Evolutionary conservation across 2,329 filamentous ascomycete species (phyloP), one percentile per base, ranked within the genome.

Genomic region (Paraphaeosphaeria minitans): DNA sequence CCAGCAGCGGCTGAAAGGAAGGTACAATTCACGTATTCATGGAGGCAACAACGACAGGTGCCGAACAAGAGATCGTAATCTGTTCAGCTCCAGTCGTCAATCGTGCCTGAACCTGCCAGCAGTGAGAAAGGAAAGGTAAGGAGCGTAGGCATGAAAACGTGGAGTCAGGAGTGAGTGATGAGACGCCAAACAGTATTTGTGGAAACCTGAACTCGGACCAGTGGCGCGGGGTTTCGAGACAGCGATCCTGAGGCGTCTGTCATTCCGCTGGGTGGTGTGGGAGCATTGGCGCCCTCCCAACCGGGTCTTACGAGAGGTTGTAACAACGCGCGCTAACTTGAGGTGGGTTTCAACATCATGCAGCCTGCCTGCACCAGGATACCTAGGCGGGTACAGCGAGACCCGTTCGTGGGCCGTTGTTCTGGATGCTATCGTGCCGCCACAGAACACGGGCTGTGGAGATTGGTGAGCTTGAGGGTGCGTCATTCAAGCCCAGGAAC

Each of bases 131-230:
- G 54, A 69, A 69, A 58, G 63, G 66, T 70, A 75, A 73, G 70
- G 72, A 77, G 68, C 69, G 71, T 74, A 57, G 66, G 69, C 72
- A 74, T 74, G 67, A 72, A 66, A 68, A 70, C 70, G 66, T 69
- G 67, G 63, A 64, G 69, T 67, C 72, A 71, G 69, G 72, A 71
- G 68, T 66, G 60, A 60, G 61, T 63, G 68, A 72, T 76, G 74
- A 77, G 75, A 77, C 70, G 65, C 67, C 66, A 75, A 75, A 74
- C 65, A 60, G 72, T 76, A 75, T 76, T 75, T 74, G 74, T 74
- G 68, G 65, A 74, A 70, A 66, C 64, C 66, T 56, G 67, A 62
- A 61, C 64, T 66, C 62, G 54, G 64, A 65, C 58, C 62, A 69
- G 72, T 72, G 68, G 72, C 61, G 67, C 69, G 68, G 63, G 68